Base-by-base conservation (phyloP, 441 rosid species). In the Adansonia madagascariensis region DNA sequence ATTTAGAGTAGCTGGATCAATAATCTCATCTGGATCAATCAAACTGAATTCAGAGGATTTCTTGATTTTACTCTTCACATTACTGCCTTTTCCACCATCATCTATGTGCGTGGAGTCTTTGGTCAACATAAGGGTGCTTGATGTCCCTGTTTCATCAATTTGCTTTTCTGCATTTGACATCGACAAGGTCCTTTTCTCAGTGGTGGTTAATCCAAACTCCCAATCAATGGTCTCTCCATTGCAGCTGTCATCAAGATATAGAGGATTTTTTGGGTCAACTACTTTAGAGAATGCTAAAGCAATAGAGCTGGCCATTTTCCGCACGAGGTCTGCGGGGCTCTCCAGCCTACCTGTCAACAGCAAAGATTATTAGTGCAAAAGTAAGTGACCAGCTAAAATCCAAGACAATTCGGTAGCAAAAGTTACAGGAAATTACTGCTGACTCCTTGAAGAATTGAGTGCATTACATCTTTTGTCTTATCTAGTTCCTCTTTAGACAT, bases 401-500 rank as follows among this genome's bases (percentile, higher is more conserved):
- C 46, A 87, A 75, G 76, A 77, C 12, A 75, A 76, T 75, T 71
- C 41, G 85, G 53, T 15, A 62, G 60, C 35, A 66, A 73, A 76
- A 50, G 82, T 75, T 77, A 69, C 50, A 73, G 86, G 81, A 80
- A 59, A 70, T 72, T 91, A 96, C 99, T 84, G 93, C 91, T 89
- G 88, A 96, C 93, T 91, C 99, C 99, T 86, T 87, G 92, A 81
- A 96, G 98, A 88, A 94, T 88, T 66, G 85, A 87, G 86, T 88
- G 97, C 98, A 94, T 90, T 67, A 82, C 87, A 81, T 91, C 92
- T 86, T 88, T 91, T 41, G 92, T 88, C 80, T 82, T 80, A 78
- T 94, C 93, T 66, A 96, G 86, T 74, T 96, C 97, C 80, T 90
- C 97, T 80, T 83, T 96, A 74, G 98, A 90, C 89, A 96, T 86